These are phyloP conservation scores for Cymbopogon flexuosus DNA, from an alignment of 202 grass and related monocot genomes.

Conservation along the genomic window DNA sequence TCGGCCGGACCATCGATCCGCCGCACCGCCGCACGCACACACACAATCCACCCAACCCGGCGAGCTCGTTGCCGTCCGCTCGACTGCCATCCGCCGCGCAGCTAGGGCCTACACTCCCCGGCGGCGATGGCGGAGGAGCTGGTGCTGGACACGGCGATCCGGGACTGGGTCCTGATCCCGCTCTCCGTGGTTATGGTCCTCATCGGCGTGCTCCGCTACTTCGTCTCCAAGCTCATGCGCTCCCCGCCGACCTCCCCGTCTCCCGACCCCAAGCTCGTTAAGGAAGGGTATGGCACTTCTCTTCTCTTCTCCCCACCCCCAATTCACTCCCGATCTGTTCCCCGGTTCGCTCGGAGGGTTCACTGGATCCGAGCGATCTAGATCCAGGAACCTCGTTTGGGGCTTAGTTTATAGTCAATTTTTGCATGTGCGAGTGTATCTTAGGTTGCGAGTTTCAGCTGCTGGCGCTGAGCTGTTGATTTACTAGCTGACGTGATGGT, in stretches of 20 bases:
- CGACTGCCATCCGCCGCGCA: slow-evolving; percentile 17
- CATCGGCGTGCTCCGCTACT: slow-evolving; percentile 94
- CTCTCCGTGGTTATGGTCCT: slow-evolving; percentile 96
- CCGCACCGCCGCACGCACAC: not conserved
- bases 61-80: not conserved
- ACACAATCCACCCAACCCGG: not conserved
- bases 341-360: not conserved
- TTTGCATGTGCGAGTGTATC: not conserved
- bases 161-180: slow-evolving; percentile 90
- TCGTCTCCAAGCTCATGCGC: slow-evolving; percentile 92
- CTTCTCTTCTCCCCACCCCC: not conserved
- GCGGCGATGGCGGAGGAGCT: slow-evolving; percentile 76
- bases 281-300: slow-evolving; percentile 53
- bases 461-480: not conserved
- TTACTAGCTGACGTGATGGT: slow-evolving; percentile 13
- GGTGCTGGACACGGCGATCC: slow-evolving; percentile 88
- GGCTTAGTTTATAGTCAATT: not conserved
- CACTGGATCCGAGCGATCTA: slow-evolving; percentile 34
- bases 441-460: not conserved
- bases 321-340: slow-evolving; percentile 28
- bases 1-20: slow-evolving; percentile 6
- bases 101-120: not conserved
- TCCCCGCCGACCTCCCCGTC: slow-evolving; percentile 37
- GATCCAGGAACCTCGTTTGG: slow-evolving; percentile 2
- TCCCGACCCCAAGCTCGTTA: slow-evolving; percentile 63